Base-by-base conservation (phyloP, 768 basidiomycete genomes). In the Hydnum rufescens region DNA sequence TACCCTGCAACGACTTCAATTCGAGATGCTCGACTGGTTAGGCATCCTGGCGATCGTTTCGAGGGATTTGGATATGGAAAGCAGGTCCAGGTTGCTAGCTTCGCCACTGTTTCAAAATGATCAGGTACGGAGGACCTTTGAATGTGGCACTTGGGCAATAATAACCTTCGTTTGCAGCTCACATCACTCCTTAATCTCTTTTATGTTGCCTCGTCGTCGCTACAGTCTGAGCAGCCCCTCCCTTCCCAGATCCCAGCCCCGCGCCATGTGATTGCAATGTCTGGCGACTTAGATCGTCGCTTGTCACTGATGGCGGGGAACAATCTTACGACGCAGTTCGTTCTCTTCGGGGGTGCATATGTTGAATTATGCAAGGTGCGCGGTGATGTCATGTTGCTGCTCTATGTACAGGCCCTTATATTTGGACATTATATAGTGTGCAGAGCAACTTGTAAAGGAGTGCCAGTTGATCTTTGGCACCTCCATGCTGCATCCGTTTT, bases 241-340 rank as follows among this genome's bases (percentile, higher is more conserved):
- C 52, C 52, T 22, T 26, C 25, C 18, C 36, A 26, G 16, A 47
- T 4, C n/a, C 52, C 52, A 32, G 36, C 52, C 19, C 52, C 52
- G 28, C 28, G 32, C 3, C 13, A 48, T 22, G 25, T 30, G 0
- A 26, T 28, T n/a, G 19, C 34, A 30, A 23, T 29, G 18, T 50
- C 23, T 22, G 34, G 31, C 4, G 32, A 49, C 32, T 25, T 53
- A 3, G 52, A 53, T 26, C 19, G 31, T 6, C 31, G 48, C n/a
- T 26, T 53, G 26, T 16, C 51, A 8, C 26, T 22, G 25, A 26
- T 46, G 5, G 25, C 43, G 22, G 42, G n/a, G 16, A 31, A 49
- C 34, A 13, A 18, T 16, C 16, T 2, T 22, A 22, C 28, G 18
- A 22, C 8, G 4, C 6, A 22, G 23, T 49, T 53, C 30, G 32